Evolutionary conservation across 2,329 filamentous ascomycete genomes (phyloP), one percentile per base, ranked within the genome.

Genomic region (Colletotrichum sp.): DNA sequence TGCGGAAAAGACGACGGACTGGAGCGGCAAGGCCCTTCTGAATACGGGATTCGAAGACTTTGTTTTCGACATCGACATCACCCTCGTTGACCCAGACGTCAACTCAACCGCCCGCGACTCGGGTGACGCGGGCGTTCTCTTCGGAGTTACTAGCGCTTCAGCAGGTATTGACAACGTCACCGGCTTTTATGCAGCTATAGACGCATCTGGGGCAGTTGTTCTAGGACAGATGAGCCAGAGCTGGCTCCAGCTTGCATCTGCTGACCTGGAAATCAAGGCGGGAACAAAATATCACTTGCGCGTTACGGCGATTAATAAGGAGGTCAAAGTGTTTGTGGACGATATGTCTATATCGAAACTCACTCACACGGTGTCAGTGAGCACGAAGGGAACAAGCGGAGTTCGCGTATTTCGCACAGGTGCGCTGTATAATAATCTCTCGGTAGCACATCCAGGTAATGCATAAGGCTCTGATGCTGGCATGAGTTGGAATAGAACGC

Each of bases 11-110:
- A 76, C 77, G 0, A 13, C 36, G 22, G 63, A 1, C 34, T 76
- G 65, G 4, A 78, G 74, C 25, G 81, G 78, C 12, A 80, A 79
- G 30, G 83, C 84, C 1, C 72, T 83, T 55, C 79, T 85, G 19
- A 83, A 85, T 65, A 85, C 84, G 11, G 83, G 84, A 75, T 86
- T 86, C 57, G 79, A 79, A 1, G 80, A 85, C 60, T 72, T 84
- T 1, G 73, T 82, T 13, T 83, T 82, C 59, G 80, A 83, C 8
- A 83, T 79, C 3, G 81, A 82, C 13, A 70, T 85, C 22, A 76
- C 78, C n/a, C 57, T 74, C 0, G 63, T 68, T 8, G 34, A 68
- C 6, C 52, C 65, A 9, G 64, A 61, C 22, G 27, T 68, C 8
- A 57, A 27, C n/a, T 25, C 52, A 32, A 68, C 44, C n/a, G 70